Evolutionary conservation across 2,329 filamentous ascomycete species (phyloP), one percentile per base, ranked within the genome.

Genomic region (Penicillium sp.): DNA sequence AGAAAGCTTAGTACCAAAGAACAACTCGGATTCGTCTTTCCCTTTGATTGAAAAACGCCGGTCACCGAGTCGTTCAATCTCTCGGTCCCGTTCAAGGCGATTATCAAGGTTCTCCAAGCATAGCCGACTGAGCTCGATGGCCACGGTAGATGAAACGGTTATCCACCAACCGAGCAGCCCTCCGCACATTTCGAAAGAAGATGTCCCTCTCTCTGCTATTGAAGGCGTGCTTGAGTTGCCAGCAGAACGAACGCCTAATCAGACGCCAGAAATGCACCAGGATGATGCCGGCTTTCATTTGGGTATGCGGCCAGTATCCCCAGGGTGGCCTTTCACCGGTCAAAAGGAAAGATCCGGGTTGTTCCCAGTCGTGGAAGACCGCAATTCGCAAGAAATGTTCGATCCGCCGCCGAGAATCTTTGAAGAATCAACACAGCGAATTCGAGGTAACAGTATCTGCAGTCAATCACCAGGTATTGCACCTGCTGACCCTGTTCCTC

Each of bases 401-500:
- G 59, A 63, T 44, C 56, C 51, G 28, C 46, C 50, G 18, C 51
- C 55, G 11, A 55, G 54, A 23, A 50, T 51, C 14, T 61, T 56
- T 13, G 58, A 63, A 29, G 55, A 55, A 42, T 55, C 54, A 26
- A 56, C 52, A 24, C 38, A 50, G 23, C 59, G 62, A 34, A 10
- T 59, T 47, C 67, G 61, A 49, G 61, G 59, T 23, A 56, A 54
- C 39, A 69, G 66, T 46, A 66, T 69, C 32, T 58, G 62, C 11
- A 56, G 62, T 26, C 66, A 68, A 53, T 60, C 57, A 2, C 51
- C 65, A 20, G 67, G 69, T 26, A 47, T 52, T 6, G 60, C 58
- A 24, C 69, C 69, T 11, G 64, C 67, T 13, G 62, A 64, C 28
- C 63, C 69, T 3, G 54, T 70, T 27, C 69, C 68, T 27, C 69